Conservation (phyloP, 192 early-diverging fungal species). For the Kappamyces sp. region DNA sequence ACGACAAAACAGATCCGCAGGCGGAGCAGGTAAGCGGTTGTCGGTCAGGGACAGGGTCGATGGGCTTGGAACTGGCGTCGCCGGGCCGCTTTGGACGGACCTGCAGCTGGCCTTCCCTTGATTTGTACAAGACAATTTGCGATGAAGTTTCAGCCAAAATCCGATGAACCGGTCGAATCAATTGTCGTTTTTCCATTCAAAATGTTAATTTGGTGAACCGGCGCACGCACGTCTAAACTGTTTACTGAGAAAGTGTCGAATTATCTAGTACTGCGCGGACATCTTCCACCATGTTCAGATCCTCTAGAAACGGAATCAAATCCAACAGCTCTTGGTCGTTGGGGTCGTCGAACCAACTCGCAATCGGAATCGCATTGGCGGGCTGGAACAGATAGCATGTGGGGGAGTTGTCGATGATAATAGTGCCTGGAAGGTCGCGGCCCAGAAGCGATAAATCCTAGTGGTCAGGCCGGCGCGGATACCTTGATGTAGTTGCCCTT, state of each 20-base stretch:
- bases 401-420: constrained; percentile 96
- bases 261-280: constrained; percentile 74
- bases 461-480: neutral
- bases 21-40: no score
- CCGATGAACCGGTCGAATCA: no score
- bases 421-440: constrained; percentile 70
- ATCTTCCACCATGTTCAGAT: constrained; percentile 81
- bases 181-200: no score
- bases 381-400: constrained; percentile 95
- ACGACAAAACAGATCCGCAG: no score
- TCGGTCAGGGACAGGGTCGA: no score
- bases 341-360: constrained; percentile 94
- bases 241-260: neutral
- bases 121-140: no score
- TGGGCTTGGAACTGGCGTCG: no score
- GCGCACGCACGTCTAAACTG: no score
- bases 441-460: constrained; percentile 86
- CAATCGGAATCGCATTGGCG: constrained; percentile 91
- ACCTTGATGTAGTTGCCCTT: constrained; percentile 96
- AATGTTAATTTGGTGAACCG: no score
- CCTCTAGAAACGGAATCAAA: constrained; percentile 89
- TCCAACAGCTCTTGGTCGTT: constrained; percentile 93
- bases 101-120: no score
- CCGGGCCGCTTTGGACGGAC: no score
- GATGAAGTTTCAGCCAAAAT: no score